Conservation (phyloP, 768 basidiomycete species). For the Naematelia encephala region DNA sequence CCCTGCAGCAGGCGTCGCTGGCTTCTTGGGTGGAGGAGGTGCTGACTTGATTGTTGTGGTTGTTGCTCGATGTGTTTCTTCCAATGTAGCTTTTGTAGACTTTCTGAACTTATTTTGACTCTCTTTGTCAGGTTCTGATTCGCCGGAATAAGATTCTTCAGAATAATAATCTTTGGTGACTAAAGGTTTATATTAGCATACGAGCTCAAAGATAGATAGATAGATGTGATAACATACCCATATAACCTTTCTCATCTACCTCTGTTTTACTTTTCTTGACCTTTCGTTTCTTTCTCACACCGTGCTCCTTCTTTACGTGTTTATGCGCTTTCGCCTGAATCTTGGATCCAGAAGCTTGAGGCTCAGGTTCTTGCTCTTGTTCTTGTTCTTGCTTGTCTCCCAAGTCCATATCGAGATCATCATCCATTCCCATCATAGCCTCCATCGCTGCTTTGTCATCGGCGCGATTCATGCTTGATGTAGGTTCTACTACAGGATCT, state of each 20-base stretch:
- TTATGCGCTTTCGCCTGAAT: slow-evolving; percentile 5
- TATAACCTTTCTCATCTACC: slow-evolving; percentile 39
- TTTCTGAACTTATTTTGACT: not conserved
- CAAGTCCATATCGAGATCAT: slow-evolving; percentile 14
- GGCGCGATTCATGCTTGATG: slow-evolving; percentile 25
- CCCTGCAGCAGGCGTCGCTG: slow-evolving; percentile 1
- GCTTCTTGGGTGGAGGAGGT: slow-evolving; percentile 10
- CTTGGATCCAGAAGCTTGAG: not conserved
- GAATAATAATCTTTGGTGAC: slow-evolving; percentile 33
- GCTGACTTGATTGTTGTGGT: slow-evolving; percentile 1
- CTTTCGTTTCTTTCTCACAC: slow-evolving; percentile 27
- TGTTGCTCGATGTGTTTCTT: not conserved
- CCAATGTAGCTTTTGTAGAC: not conserved
- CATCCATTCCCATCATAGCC: slow-evolving; percentile 45
- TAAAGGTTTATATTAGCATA: slow-evolving; percentile 1
- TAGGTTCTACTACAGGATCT: slow-evolving; percentile 13
- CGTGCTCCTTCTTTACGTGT: slow-evolving; percentile 12
- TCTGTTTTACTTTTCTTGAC: slow-evolving; percentile 36
- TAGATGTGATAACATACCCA: slow-evolving; percentile 27
- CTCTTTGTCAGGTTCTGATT: slow-evolving; percentile 11
- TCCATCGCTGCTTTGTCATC: slow-evolving; percentile 41
- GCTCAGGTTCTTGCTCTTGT: not conserved
- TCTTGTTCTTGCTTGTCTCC: not conserved
- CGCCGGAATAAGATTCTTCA: slow-evolving; percentile 37
- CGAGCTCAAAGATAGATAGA: not conserved